Base-by-base conservation (phyloP, 2,329 filamentous ascomycete species). In the Chaetothyriales sp. region DNA sequence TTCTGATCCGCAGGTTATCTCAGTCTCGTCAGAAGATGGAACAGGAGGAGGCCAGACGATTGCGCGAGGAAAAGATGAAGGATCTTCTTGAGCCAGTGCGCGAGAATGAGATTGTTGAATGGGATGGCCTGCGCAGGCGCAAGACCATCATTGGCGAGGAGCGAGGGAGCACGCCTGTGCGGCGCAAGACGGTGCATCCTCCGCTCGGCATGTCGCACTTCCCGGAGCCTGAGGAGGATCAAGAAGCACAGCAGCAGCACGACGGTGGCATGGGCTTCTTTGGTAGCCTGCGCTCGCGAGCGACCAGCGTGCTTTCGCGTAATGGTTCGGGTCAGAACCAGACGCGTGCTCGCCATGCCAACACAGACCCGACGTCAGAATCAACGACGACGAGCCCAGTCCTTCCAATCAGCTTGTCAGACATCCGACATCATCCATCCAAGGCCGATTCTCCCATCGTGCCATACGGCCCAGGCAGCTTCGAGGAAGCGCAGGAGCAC, bases 171-270 rank as follows among this genome's bases (percentile, higher is more conserved):
- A 59, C 76, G 15, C 64, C 65, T 44, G 69, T 64, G 7, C 60
- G 64, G 44, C 61, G 64, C 39, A 77, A 73, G 58, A 75, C 73
- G 0, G 58, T 74, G 0, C 85, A 92, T 62, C 86, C 84, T 1
- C 88, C 88, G 0, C 70, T 95, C 7, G 90, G 90, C 46, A 93
- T 95, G 86, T 85, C 87, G 0, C 80, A 79, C 36, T 86, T 95
- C 63, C 87, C 88, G 0, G 75, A 46, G 19, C 55, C 54, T 45
- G 65, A 77, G 48, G 69, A 60, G 18, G 55, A 57, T 15, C 45
- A 46, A 20, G 51, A 48, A n/a, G 43, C 50, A 15, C 22, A 43
- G 43, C 49, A 43, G 43, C 49, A 53, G 26, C 18, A 18, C 2
- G 10, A 20, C 45, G 49, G 56, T 19, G 43, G 28, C 39, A 44